phyloP scores from a whole-genome alignment of 2,329 filamentous ascomycete species.

The Apiospora koreana region DNA sequence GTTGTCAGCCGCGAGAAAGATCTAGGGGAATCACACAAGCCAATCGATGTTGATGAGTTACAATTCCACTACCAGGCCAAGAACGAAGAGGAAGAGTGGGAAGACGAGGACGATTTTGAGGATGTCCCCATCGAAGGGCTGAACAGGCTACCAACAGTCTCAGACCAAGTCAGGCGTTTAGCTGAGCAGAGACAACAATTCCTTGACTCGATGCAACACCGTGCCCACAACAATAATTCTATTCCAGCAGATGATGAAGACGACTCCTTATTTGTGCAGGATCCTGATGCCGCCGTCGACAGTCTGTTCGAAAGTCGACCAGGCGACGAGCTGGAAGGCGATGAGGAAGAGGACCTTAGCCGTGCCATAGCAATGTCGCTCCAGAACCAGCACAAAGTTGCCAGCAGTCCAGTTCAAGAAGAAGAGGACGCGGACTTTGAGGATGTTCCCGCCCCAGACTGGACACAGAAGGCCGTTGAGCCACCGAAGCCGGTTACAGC shows the following conservation, averaged over 20 bases:
- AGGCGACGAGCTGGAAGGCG: constrained; percentile 36
- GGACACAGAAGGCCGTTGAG: constrained; percentile 56
- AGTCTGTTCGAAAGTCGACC: constrained; percentile 23
- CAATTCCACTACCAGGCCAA: constrained; percentile 58
- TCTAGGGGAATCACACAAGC: constrained; percentile 76
- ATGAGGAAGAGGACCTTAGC: constrained; percentile 65
- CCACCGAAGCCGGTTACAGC: constrained; percentile 52
- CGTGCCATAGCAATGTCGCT: constrained; percentile 85
- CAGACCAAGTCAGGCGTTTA: constrained; percentile 26
- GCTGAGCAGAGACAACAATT: constrained; percentile 29
- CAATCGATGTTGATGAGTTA: constrained; percentile 84
- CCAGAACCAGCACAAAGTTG: constrained; percentile 53
- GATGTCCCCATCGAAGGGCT: constrained; percentile 90
- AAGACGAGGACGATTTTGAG: constrained; percentile 79
- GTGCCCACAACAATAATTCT: constrained; percentile 14
- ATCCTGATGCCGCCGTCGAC: constrained; percentile 21
- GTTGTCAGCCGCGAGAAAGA: constrained; percentile 87
- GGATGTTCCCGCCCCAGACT: constrained; percentile 54
- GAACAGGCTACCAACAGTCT: constrained; percentile 75
- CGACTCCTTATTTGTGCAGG: constrained; percentile 58
- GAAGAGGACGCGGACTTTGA: constrained; percentile 47
- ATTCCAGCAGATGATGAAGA: constrained; percentile 41
- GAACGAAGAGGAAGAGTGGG: constrained; percentile 59
- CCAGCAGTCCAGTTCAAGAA: constrained; percentile 28
- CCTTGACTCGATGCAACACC: constrained; percentile 20